Evolutionary conservation across 1,284 basidiomycete species (phyloP).

Genomic region (Cryptococcus floricola): DNA sequence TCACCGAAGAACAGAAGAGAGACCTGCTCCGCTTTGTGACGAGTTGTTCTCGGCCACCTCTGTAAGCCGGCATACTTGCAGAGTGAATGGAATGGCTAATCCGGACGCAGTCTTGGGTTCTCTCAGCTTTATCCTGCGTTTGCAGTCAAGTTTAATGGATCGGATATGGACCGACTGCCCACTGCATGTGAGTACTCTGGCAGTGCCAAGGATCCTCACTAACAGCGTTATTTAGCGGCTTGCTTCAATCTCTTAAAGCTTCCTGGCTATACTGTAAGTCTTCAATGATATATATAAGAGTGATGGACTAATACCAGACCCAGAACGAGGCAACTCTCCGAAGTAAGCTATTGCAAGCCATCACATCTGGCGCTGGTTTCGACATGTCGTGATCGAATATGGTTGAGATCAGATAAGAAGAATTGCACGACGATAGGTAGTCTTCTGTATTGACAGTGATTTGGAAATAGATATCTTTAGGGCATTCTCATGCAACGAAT

Average conservation of each 20-base stretch:
- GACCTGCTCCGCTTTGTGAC: slow-evolving; percentile 83
- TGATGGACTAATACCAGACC: background rate
- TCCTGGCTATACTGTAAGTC: slow-evolving; percentile 32
- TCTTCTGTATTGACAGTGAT: no score
- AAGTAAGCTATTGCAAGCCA: slow-evolving; percentile 79
- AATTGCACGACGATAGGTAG: no score
- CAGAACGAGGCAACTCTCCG: slow-evolving; percentile 60
- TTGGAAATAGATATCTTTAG: no score
- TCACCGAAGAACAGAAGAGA: slow-evolving; percentile 62
- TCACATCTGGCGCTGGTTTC: slow-evolving; percentile 79
- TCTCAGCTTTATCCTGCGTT: slow-evolving; percentile 80
- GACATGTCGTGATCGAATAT: slow-evolving; percentile 63
- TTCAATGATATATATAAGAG: background rate
- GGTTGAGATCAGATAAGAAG: background rate
- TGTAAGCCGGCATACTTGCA: slow-evolving; percentile 54
- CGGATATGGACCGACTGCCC: slow-evolving; percentile 70
- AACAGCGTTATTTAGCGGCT: slow-evolving; percentile 33
- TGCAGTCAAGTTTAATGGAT: slow-evolving; percentile 71
- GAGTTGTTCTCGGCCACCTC: slow-evolving; percentile 80
- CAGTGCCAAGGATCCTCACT: background rate
- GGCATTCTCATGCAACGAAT: no score
- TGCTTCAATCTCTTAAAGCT: slow-evolving; percentile 82
- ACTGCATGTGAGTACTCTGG: slow-evolving; percentile 34
- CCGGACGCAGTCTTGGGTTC: slow-evolving; percentile 63
- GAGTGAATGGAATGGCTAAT: background rate